These are phyloP conservation scores for Melastoma candidum DNA, from an alignment of 441 rosid species.

Conservation along the genomic window DNA sequence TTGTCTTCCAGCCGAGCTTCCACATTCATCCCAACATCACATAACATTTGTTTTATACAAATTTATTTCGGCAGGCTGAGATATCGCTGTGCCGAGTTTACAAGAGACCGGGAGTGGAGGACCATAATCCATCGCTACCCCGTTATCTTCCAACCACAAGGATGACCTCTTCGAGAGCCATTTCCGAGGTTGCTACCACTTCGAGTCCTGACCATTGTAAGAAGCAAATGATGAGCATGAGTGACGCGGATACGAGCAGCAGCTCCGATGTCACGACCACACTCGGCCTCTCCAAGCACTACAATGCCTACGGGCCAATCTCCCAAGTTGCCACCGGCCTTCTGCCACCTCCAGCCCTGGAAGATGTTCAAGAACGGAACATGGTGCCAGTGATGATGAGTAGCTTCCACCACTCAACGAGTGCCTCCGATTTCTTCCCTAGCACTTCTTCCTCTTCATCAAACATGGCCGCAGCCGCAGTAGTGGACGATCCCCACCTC, in stretches of 20 bases:
- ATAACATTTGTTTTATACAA: no score
- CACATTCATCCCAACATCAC: no score
- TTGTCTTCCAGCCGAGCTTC: no score
- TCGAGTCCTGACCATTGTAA: conserved; percentile 7
- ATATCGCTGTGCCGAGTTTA: conserved; percentile 1
- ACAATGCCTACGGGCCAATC: conserved; percentile 29
- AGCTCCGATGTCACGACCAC: conserved; percentile 59
- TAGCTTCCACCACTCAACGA: conserved; percentile 3
- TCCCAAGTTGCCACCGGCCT: conserved; percentile 24
- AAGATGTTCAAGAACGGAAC: conserved; percentile 15
- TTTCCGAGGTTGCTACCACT: conserved; percentile 11
- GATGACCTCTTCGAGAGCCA: conserved; percentile 29
- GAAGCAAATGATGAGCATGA: conserved; percentile 27
- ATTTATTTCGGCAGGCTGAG: not conserved
- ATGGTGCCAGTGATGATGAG: conserved; percentile 16
- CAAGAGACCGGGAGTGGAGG: conserved; percentile 5
- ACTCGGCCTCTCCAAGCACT: conserved; percentile 48
- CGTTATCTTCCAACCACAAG: conserved; percentile 49
- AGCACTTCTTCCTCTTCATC: conserved; percentile 12
- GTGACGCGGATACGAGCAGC: conserved; percentile 50
- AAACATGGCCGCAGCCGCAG: not conserved
- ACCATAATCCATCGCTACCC: conserved; percentile 58
- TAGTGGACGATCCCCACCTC: conserved; percentile 61
- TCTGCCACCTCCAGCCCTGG: conserved; percentile 24
- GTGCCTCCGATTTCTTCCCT: conserved; percentile 26